These are phyloP conservation scores for Trypanosoma congolense DNA, from an alignment of 208 protist genomes.

Conservation along the genomic window DNA sequence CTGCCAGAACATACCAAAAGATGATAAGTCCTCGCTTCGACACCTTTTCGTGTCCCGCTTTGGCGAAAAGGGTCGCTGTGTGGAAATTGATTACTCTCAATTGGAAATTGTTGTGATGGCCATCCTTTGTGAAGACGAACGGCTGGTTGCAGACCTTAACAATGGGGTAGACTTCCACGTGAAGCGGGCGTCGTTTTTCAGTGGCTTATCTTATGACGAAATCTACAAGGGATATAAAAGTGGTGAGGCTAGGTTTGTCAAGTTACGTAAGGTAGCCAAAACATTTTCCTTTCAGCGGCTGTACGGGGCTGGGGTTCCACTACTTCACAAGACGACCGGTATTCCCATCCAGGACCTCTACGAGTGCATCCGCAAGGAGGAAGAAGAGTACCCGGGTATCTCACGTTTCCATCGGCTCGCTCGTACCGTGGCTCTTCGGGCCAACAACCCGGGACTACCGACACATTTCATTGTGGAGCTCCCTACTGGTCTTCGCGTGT, in stretches of 20 bases:
- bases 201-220: conserved; percentile 71
- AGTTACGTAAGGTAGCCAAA: conserved; percentile 82
- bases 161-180: conserved; percentile 85
- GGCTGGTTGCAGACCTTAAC: conserved; percentile 61
- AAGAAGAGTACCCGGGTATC: conserved; percentile 77
- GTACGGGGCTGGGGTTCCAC: conserved; percentile 75
- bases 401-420: conserved; percentile 59
- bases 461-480: conserved; percentile 77
- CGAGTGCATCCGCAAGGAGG: conserved; percentile 58
- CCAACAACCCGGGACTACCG: conserved; percentile 79
- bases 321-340: conserved; percentile 85
- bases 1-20: conserved; percentile 86
- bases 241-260: conserved; percentile 52
- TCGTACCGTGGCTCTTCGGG: conserved; percentile 65
- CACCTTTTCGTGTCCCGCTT: conserved; percentile 81
- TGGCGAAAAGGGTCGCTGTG: conserved; percentile 61
- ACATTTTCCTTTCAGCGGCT: conserved; percentile 89
- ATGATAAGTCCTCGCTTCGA: conserved; percentile 74
- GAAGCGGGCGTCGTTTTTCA: conserved; percentile 82
- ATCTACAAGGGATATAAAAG: conserved; percentile 67
- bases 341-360: conserved; percentile 68
- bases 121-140: conserved; percentile 61
- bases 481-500: conserved; percentile 74
- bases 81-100: conserved; percentile 91
- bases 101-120: conserved; percentile 84